Evolutionary conservation across 768 basidiomycete species (phyloP).

Genomic region (Pholiota microspora): DNA sequence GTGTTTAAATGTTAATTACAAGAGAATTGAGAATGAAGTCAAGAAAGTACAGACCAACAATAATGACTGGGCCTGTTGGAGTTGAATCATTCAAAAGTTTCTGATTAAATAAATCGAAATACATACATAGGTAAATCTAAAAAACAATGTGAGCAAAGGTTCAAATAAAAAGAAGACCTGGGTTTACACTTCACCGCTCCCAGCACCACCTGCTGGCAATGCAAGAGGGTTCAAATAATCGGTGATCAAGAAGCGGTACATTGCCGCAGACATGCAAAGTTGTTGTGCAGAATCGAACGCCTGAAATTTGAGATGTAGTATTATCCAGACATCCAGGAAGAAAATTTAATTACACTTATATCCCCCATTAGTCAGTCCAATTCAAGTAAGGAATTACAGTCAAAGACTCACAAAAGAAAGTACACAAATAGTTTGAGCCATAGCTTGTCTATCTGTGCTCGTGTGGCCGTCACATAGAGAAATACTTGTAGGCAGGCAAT

Average conservation of each 20-base stretch:
- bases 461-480: conserved; percentile 10
- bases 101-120: background rate
- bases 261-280: conserved; percentile 11
- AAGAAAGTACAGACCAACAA: conserved; percentile 7
- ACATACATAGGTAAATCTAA: conserved; percentile 14
- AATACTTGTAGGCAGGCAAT: conserved; percentile 14
- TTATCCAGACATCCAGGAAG: background rate
- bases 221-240: conserved; percentile 12
- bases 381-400: background rate
- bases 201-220: conserved; percentile 11
- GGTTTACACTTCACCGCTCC: conserved; percentile 15
- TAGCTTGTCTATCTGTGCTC: conserved; percentile 5
- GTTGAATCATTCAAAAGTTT: background rate
- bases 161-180: background rate
- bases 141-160: background rate
- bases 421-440: conserved; percentile 13
- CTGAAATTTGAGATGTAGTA: background rate
- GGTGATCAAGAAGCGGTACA: conserved; percentile 14
- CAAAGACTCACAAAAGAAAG: conserved; percentile 10
- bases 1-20: background rate
- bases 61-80: conserved; percentile 9
- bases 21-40: background rate
- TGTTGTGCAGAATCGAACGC: conserved; percentile 12
- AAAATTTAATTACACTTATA: conserved; percentile 1
- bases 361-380: background rate